These are phyloP conservation scores for Kentomonas sorsogonicus DNA, from an alignment of 208 protist species.

Conservation along the genomic window DNA sequence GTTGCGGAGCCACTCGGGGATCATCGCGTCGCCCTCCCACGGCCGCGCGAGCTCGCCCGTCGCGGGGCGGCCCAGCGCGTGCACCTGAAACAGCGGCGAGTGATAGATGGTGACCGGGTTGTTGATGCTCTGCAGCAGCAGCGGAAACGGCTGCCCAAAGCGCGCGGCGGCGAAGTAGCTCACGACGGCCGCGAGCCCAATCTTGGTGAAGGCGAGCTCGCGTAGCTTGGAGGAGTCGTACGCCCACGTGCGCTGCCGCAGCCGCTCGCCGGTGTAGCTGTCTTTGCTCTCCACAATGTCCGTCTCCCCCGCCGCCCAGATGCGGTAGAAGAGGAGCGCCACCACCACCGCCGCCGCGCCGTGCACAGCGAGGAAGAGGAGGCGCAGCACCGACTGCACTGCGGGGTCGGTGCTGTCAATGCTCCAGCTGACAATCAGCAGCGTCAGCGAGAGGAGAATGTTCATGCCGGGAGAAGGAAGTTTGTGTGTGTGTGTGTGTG, in stretches of 20 bases:
- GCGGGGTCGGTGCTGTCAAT: conserved; percentile 76
- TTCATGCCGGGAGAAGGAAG: conserved; percentile 44
- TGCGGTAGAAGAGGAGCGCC: conserved; percentile 41
- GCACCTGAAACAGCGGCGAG: conserved; percentile 58
- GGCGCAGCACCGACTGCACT: conserved; percentile 37
- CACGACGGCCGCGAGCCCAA: conserved; percentile 41
- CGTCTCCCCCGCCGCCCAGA: conserved; percentile 36
- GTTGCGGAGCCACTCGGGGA: conserved; percentile 54
- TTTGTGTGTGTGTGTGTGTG: background rate
- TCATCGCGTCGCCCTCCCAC: conserved; percentile 49
- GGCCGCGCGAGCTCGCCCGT: conserved; percentile 58
- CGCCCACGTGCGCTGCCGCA: conserved; percentile 36
- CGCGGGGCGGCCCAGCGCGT: conserved; percentile 39
- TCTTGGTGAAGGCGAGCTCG: conserved; percentile 56
- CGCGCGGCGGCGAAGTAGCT: conserved; percentile 41
- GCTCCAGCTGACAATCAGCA: conserved; percentile 75
- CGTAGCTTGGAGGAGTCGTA: conserved; percentile 76
- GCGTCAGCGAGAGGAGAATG: conserved; percentile 46
- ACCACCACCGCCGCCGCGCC: conserved; percentile 28
- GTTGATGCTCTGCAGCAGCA: conserved; percentile 78
- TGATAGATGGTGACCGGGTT: conserved; percentile 68
- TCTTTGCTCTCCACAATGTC: conserved; percentile 49
- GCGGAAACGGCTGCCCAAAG: conserved; percentile 56
- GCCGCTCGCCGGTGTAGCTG: conserved; percentile 37
- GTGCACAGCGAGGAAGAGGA: conserved; percentile 58